Percentiles rank a stretch among this genome's conserved stretches.
Evolutionary conservation across 345 rosid genomes (phyloP).

Genomic region (Pelargonium nanum): DNA sequence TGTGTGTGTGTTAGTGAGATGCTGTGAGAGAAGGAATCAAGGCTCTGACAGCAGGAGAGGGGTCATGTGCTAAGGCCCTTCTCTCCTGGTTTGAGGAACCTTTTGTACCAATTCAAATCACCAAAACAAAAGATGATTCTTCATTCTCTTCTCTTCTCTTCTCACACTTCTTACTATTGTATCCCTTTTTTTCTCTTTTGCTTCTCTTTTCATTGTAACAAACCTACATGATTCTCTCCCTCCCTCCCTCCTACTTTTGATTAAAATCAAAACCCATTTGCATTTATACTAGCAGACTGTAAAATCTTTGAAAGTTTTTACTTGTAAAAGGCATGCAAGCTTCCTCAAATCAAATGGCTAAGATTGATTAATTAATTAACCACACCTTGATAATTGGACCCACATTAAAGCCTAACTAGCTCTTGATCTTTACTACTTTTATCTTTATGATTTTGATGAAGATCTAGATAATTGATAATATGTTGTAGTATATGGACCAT

Average conservation of each 20-base stretch:
- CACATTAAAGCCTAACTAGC: neutral
- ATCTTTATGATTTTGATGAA: no score
- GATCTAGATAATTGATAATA: no score
- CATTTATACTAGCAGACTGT: neutral
- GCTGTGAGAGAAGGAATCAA: conserved; percentile 30
- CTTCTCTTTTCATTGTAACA: conserved; percentile 1
- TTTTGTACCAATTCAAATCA: conserved; percentile 36
- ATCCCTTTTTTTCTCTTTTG: conserved; percentile 10
- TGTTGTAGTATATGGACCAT: no score
- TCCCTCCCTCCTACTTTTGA: conserved; percentile 1
- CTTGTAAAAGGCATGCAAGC: neutral
- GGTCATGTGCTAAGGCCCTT: conserved; percentile 37
- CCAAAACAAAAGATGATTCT: conserved; percentile 42
- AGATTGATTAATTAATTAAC: neutral
- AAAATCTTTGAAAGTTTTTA: neutral
- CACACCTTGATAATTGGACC: no score
- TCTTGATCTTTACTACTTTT: no score
- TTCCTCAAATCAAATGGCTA: neutral
- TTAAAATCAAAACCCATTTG: neutral
- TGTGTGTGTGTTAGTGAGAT: conserved; percentile 2
- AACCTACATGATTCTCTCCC: neutral
- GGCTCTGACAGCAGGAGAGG: conserved; percentile 32
- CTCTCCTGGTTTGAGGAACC: conserved; percentile 5
- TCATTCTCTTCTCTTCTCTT: conserved; percentile 18
- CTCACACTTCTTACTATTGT: conserved; percentile 3